A percentile compares a stretch with the other conserved stretches of the same genome.
Evolutionary conservation across 2,329 filamentous ascomycete genomes (phyloP).

Genomic region (Sporothrix sp.): DNA sequence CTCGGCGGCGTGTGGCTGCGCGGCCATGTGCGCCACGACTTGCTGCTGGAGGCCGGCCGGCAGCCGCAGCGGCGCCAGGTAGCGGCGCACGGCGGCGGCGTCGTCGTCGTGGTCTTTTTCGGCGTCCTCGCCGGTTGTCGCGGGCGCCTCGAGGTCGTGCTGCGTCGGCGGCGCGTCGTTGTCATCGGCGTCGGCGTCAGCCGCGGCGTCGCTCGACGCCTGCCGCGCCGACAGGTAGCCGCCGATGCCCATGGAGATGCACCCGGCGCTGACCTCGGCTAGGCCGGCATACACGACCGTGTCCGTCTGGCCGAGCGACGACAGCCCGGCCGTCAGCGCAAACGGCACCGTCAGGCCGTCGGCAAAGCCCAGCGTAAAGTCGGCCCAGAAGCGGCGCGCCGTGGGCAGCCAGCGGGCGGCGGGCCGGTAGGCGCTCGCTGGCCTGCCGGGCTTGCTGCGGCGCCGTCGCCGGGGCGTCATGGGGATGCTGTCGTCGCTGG

Average conservation of each 20-base stretch:
- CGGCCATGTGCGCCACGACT: constrained; percentile 15
- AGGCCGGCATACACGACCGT: constrained; percentile 59
- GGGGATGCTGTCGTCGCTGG: constrained; percentile 9
- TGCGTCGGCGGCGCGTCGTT: neutral
- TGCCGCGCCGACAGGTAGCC: constrained; percentile 52
- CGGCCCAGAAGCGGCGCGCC: constrained; percentile 40
- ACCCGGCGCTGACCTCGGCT: constrained; percentile 60
- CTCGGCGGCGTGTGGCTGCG: constrained; percentile 5
- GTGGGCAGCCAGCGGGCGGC: constrained; percentile 16
- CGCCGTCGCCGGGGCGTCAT: neutral
- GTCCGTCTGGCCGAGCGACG: constrained; percentile 47
- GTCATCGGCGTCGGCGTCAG: constrained; percentile 14
- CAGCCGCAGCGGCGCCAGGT: constrained; percentile 19
- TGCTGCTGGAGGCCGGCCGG: constrained; percentile 17
- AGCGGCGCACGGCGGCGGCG: constrained; percentile 4
- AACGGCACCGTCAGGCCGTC: constrained; percentile 69
- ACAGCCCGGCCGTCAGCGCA: constrained; percentile 61
- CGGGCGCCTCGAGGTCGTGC: constrained; percentile 6
- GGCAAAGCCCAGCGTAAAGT: constrained; percentile 63
- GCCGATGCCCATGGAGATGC: constrained; percentile 65
- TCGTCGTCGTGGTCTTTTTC: neutral
- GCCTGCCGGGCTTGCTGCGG: neutral
- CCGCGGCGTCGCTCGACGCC: constrained; percentile 9
- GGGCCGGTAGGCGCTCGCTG: neutral
- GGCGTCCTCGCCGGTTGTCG: constrained; percentile 25